These are phyloP conservation scores for Crinitomyces ghanaensis DNA, from an alignment of 805 yeast species.

Conservation along the genomic window DNA sequence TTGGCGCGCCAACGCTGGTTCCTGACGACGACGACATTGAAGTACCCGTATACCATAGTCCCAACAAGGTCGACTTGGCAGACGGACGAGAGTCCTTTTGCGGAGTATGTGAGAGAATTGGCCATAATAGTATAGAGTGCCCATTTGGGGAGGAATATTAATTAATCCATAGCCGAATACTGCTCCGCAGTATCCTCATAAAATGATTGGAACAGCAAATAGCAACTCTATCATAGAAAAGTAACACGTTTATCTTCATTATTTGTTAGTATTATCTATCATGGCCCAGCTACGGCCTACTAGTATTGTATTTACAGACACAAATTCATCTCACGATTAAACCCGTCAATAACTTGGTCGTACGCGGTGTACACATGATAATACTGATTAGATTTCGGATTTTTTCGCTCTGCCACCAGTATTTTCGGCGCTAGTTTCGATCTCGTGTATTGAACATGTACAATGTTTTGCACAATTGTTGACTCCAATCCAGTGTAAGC, in stretches of 20 bases:
- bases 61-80: conserved; percentile 45
- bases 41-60: conserved; percentile 20
- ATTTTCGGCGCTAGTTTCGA: conserved; percentile 4
- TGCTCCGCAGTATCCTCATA: too few species aligned
- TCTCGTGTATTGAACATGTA: conserved; percentile 12
- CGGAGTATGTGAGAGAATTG: conserved; percentile 82
- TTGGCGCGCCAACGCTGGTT: background rate
- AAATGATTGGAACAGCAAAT: too few species aligned
- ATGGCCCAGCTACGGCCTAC: background rate
- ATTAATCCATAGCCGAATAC: too few species aligned
- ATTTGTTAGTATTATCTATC: too few species aligned
- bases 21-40: conserved; percentile 5
- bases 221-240: too few species aligned
- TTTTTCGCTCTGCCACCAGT: conserved; percentile 4
- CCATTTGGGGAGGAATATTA: conserved; percentile 64
- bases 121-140: conserved; percentile 81
- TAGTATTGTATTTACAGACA: background rate
- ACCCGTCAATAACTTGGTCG: background rate
- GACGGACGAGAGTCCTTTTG: conserved; percentile 79
- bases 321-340: background rate
- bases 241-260: too few species aligned
- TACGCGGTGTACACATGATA: background rate
- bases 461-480: conserved; percentile 8
- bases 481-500: conserved; percentile 10
- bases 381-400: conserved; percentile 2